Conservation (phyloP, 768 basidiomycete species). For the Clitopilus passeckerianus region DNA sequence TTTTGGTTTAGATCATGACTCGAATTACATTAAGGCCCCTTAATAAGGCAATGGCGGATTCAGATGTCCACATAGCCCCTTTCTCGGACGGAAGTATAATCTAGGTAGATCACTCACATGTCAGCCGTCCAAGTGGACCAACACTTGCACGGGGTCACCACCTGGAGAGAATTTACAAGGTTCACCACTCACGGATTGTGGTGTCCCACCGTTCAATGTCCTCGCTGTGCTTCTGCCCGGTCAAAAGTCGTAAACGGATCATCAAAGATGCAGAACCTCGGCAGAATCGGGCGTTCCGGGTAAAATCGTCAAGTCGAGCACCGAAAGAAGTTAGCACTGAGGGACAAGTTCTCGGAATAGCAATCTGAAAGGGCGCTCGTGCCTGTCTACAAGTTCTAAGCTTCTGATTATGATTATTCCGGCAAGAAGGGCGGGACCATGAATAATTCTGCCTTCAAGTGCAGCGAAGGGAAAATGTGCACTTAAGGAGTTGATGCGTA, state of each 20-base stretch:
- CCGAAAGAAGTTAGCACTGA: not conserved
- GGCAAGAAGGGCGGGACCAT: not conserved
- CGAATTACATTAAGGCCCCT: not conserved
- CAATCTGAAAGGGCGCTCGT: not conserved
- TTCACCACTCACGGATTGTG: not conserved
- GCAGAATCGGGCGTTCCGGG: not conserved
- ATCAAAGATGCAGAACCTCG: not conserved
- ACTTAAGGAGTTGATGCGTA: not conserved
- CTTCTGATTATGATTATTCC: not conserved
- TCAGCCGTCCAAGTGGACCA: not conserved
- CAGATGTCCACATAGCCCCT: not conserved
- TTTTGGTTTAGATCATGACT: not conserved
- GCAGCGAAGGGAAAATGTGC: not conserved
- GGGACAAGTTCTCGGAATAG: not conserved
- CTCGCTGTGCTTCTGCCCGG: not conserved
- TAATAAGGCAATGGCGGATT: not conserved
- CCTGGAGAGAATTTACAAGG: not conserved
- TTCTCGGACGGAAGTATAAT: not conserved
- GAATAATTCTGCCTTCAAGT: not conserved
- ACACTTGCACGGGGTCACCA: not conserved
- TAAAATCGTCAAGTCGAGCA: not conserved
- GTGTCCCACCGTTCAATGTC: not conserved
- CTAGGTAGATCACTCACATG: not conserved
- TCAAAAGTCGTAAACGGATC: not conserved
- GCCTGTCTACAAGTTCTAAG: not conserved